phyloP scores from a whole-genome alignment of 805 yeast genomes.

The Pichia deserticola region DNA sequence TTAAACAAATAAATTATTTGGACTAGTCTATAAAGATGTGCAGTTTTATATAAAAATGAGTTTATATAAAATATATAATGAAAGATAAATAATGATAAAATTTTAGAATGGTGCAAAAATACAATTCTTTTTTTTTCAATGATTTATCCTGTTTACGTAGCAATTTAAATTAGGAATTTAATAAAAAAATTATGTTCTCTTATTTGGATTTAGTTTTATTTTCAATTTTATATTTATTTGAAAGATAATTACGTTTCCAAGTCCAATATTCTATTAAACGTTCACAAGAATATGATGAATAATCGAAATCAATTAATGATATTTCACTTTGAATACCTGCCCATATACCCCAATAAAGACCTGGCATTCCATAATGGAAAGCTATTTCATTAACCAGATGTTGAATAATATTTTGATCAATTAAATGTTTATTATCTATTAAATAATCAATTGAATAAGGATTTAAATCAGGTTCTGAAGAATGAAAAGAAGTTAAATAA shows the following conservation, averaged over 20 bases:
- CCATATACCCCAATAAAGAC: constrained; percentile 84
- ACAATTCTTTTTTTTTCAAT: too few relatives aligned
- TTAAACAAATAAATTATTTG: neutral
- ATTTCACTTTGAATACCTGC: constrained; percentile 65
- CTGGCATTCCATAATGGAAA: constrained; percentile 69
- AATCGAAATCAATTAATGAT: constrained; percentile 67
- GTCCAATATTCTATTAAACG: constrained; percentile 62
- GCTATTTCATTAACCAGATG: constrained; percentile 47
- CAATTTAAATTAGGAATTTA: too few relatives aligned
- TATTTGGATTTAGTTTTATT: too few relatives aligned
- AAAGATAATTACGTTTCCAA: constrained; percentile 43
- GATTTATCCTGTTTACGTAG: too few relatives aligned
- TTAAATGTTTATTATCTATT: constrained; percentile 11
- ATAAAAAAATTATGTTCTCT: too few relatives aligned
- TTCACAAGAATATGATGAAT: constrained; percentile 49
- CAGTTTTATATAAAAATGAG: too few relatives aligned
- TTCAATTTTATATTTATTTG: constrained; percentile 1
- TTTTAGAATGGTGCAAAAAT: too few relatives aligned
- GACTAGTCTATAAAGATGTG: too few relatives aligned
- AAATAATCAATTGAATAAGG: neutral
- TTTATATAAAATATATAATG: too few relatives aligned
- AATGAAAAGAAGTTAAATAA: constrained; percentile 32
- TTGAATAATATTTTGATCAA: constrained; percentile 25
- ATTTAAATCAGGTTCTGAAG: constrained; percentile 7
- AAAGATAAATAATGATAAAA: too few relatives aligned